Base-by-base conservation (phyloP, 2,329 filamentous ascomycete genomes). In the Pezicula radicicola region DNA sequence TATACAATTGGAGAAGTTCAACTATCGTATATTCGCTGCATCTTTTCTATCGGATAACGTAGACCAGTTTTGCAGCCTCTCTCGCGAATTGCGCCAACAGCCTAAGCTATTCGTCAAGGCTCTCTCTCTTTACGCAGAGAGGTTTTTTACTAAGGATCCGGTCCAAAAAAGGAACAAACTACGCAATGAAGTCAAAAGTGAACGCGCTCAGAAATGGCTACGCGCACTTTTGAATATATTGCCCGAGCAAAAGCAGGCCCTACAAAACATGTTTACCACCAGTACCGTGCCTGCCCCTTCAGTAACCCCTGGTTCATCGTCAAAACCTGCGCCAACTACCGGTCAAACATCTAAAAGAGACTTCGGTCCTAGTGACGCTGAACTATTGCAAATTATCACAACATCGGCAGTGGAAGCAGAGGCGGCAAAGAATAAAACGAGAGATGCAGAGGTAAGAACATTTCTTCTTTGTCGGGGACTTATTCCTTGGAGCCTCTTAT, bases 1-100 rank as follows among this genome's bases (percentile, higher is more conserved):
- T 3, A 55, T 57, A 42, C 21, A 21, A 28, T 7, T 49, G 25
- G 18, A 53, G 30, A n/a, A 57, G 18, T 44, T 55, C 21, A 47
- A 28, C n/a, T 35, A 44, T 25, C 30, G 28, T n/a, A 45, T 46
- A 12, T 49, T 57, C 25, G 19, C 43, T 28, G 45, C 30, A 19
- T 25, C 28, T 19, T 37, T 57, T n/a, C 13, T 57, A 15, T 46
- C 21, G 33, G 45, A 41, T 7, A 57, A 55, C 21, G 18, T 48
- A 6, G 35, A 41, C 3, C 40, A 49, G 18, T 25, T 50, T 18
- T 30, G 21, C 21, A 16, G 15, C 10, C n/a, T 40, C 37, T 13
- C n/a, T 8, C 19, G 8, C 15, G 9, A 40, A 16, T 4, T 10
- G 15, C 37, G 18, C 40, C 12, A 42, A 12, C 40, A 42, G 25